These are phyloP conservation scores for Carex parvula DNA, from an alignment of 176 grass and related monocot genomes.

Conservation along the genomic window DNA sequence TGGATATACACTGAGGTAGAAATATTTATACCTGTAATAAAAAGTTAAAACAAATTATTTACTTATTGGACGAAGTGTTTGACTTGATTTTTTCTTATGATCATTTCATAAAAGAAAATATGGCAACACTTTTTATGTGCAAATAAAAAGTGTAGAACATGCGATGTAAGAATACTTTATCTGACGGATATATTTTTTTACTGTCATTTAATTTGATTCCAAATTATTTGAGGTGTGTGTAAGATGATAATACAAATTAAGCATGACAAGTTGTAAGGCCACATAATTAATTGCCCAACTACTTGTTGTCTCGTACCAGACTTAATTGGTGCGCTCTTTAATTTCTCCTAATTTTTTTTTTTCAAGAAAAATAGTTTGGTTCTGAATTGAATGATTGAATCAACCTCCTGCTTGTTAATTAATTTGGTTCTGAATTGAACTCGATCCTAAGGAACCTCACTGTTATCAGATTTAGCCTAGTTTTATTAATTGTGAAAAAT, in stretches of 20 bases:
- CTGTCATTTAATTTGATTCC: background rate
- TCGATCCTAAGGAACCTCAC: background rate
- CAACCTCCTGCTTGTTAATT: background rate
- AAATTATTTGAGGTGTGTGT: background rate
- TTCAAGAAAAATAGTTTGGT: background rate
- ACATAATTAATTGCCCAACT: background rate
- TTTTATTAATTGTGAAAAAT: constrained; percentile 13
- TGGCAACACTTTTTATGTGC: no score
- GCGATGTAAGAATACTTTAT: no score
- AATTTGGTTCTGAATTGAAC: background rate
- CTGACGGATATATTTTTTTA: no score
- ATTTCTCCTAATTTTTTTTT: background rate
- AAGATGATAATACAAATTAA: background rate
- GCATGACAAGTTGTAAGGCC: background rate
- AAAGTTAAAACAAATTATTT: no score
- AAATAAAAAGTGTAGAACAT: no score
- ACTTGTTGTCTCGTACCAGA: background rate
- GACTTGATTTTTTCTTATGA: no score
- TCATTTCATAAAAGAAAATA: no score
- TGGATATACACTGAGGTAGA: no score
- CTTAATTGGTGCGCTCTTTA: background rate
- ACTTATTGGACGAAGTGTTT: no score
- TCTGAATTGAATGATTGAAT: background rate
- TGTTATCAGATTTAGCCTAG: background rate
- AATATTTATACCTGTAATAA: no score